A percentile compares a stretch with the other conserved stretches of the same genome.
Evolutionary conservation across 371 early-diverging fungal species (phyloP).

Genomic region (Actinomortierella wolfii): DNA sequence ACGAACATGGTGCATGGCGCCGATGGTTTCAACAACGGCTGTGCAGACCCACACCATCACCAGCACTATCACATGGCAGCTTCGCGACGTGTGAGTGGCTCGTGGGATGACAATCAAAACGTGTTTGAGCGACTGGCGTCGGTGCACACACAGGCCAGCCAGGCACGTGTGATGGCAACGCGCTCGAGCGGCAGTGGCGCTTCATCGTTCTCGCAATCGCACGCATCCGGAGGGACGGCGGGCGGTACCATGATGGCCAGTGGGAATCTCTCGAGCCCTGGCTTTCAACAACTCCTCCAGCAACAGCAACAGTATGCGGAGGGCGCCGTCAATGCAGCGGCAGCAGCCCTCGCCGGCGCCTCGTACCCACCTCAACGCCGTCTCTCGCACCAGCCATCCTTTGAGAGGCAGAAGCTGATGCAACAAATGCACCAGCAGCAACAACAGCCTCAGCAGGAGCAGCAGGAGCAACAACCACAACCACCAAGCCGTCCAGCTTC

Average conservation of each 20-base stretch:
- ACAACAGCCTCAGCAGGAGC: too few relatives aligned
- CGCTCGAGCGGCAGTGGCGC: slow-evolving; percentile 2
- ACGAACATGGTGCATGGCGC: slow-evolving; percentile 28
- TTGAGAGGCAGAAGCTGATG: too few relatives aligned
- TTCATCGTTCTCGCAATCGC: too few relatives aligned
- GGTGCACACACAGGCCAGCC: slow-evolving; percentile 38
- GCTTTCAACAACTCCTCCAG: slow-evolving; percentile 19
- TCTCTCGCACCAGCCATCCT: too few relatives aligned
- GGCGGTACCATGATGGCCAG: slow-evolving; percentile 47
- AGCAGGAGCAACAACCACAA: too few relatives aligned
- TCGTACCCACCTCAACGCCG: too few relatives aligned
- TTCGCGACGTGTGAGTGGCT: slow-evolving; percentile 34
- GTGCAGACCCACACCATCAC: slow-evolving; percentile 13
- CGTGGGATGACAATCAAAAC: slow-evolving; percentile 40
- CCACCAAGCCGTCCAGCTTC: too few relatives aligned
- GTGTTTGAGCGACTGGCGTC: slow-evolving; percentile 43
- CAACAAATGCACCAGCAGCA: too few relatives aligned
- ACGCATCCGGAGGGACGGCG: too few relatives aligned
- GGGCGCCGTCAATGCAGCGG: slow-evolving; percentile 19
- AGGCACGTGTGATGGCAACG: slow-evolving; percentile 33
- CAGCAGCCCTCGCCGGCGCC: not conserved
- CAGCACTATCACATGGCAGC: slow-evolving; percentile 25
- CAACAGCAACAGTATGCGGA: slow-evolving; percentile 13
- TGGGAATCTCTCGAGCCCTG: slow-evolving; percentile 13
- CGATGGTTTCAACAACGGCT: not conserved